Conservation (phyloP, 2,329 filamentous ascomycete species). For the Blastomyces parvus region DNA sequence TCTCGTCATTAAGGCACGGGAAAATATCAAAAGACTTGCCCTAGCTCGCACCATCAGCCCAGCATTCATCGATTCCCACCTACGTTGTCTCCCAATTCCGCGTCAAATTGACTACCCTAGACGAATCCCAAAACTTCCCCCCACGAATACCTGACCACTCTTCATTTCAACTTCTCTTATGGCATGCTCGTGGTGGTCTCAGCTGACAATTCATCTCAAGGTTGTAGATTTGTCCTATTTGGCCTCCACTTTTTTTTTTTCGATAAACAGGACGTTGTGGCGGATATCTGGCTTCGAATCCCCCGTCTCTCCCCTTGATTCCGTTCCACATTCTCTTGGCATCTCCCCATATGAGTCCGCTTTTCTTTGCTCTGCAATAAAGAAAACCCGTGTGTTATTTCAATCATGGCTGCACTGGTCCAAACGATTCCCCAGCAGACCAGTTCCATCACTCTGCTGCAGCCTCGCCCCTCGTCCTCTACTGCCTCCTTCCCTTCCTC, state of each 20-base stretch:
- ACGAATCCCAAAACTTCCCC: too few relatives aligned
- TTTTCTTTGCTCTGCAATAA: constrained; percentile 10
- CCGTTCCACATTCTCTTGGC: constrained; percentile 3
- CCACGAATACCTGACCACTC: background rate
- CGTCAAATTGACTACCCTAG: background rate
- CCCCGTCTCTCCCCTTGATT: background rate
- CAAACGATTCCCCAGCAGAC: constrained; percentile 71
- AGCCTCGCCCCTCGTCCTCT: constrained; percentile 56
- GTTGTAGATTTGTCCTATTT: constrained; percentile 2
- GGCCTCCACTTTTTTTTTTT: background rate
- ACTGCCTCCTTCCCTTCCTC: constrained; percentile 39
- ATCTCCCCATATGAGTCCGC: background rate
- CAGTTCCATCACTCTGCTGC: constrained; percentile 64
- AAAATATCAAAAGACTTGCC: background rate
- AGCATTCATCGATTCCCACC: background rate
- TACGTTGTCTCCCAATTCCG: background rate
- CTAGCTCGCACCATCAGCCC: background rate
- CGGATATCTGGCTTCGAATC: background rate
- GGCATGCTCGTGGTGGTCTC: background rate
- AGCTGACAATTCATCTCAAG: background rate
- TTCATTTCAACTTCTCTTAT: background rate
- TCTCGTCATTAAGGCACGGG: background rate
- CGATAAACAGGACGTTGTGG: constrained; percentile 2
- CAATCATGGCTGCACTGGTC: constrained; percentile 73
- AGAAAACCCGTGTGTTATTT: constrained; percentile 7